A percentile compares a stretch with the other conserved stretches of the same genome.
phyloP scores from a whole-genome alignment of 2,329 filamentous ascomycete genomes.

The Rosellinia necatrix region DNA sequence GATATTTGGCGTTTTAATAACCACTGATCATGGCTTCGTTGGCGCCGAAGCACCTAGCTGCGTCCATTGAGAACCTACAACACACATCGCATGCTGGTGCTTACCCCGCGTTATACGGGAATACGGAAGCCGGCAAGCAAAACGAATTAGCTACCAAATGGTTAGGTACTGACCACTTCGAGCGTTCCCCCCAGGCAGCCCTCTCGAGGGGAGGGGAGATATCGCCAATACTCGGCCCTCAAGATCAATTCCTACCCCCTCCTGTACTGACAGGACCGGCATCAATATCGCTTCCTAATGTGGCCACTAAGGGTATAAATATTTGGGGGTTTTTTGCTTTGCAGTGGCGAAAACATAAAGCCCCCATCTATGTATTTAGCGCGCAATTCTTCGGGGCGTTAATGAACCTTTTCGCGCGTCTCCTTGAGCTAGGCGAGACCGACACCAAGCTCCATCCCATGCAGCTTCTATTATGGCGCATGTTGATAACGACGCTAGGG shows the following conservation, averaged over 20 bases:
- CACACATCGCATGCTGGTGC: background rate
- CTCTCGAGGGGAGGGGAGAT: constrained; percentile 43
- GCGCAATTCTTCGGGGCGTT: constrained; percentile 81
- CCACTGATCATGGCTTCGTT: constrained; percentile 13
- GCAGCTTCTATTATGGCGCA: constrained; percentile 81
- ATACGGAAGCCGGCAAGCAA: constrained; percentile 3
- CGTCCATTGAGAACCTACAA: background rate
- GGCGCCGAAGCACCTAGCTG: background rate
- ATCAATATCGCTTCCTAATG: background rate
- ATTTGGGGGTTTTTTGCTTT: constrained; percentile 22
- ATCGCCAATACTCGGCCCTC: constrained; percentile 29
- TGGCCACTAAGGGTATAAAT: background rate
- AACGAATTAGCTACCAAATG: constrained; percentile 20
- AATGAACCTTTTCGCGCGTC: constrained; percentile 82
- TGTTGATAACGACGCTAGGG: constrained; percentile 72
- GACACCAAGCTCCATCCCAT: constrained; percentile 72
- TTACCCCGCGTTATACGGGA: background rate
- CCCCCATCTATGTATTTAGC: constrained; percentile 72
- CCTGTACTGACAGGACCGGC: constrained; percentile 10
- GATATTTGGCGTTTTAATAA: too few relatives aligned
- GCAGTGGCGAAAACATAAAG: constrained; percentile 63
- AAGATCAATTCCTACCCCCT: constrained; percentile 12
- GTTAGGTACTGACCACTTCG: constrained; percentile 41
- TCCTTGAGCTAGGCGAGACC: constrained; percentile 64
- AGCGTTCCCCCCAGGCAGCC: constrained; percentile 49